These are phyloP conservation scores for Corynespora cassiicola DNA, from an alignment of 2,329 filamentous ascomycete genomes.

Conservation along the genomic window DNA sequence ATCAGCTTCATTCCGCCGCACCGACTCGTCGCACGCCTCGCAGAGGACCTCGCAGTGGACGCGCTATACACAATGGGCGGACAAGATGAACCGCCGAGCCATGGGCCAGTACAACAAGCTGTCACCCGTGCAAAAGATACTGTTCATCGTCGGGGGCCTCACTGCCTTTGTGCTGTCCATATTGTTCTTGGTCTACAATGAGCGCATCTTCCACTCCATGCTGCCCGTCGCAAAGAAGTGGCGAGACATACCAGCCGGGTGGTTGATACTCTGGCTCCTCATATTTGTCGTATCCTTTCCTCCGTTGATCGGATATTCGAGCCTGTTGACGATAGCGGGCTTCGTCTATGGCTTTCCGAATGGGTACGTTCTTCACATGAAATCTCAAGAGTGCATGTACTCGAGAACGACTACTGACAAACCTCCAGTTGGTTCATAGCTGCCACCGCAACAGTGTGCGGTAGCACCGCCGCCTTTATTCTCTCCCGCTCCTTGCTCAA, in stretches of 20 bases:
- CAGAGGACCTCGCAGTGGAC: slow-evolving; percentile 43
- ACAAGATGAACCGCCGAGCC: slow-evolving; percentile 54
- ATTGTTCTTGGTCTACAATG: slow-evolving; percentile 78
- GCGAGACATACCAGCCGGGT: slow-evolving; percentile 75
- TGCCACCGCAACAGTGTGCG: slow-evolving; percentile 77
- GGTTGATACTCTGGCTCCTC: slow-evolving; percentile 75
- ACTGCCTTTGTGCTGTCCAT: slow-evolving; percentile 64
- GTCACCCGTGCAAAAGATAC: slow-evolving; percentile 66
- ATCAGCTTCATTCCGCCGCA: slow-evolving; percentile 49
- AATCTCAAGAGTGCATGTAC: slow-evolving; percentile 26
- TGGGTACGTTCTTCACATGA: slow-evolving; percentile 60
- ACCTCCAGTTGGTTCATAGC: slow-evolving; percentile 80
- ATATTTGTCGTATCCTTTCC: slow-evolving; percentile 83
- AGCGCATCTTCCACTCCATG: slow-evolving; percentile 78
- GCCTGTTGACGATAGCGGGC: slow-evolving; percentile 72
- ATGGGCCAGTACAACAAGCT: slow-evolving; percentile 62
- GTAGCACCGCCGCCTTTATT: slow-evolving; percentile 80
- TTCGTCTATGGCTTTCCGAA: slow-evolving; percentile 76
- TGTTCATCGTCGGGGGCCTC: slow-evolving; percentile 61
- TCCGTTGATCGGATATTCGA: slow-evolving; percentile 86
- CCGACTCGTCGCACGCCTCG: slow-evolving; percentile 41
- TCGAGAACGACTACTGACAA: slow-evolving; percentile 22
- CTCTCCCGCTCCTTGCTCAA: slow-evolving; percentile 80
- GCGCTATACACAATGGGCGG: slow-evolving; percentile 49
- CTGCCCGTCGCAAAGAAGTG: slow-evolving; percentile 76